Percentiles rank a stretch among this genome's conserved stretches.
phyloP scores from a whole-genome alignment of 2,329 filamentous ascomycete genomes.

The Chaetoscypha palmicola region DNA sequence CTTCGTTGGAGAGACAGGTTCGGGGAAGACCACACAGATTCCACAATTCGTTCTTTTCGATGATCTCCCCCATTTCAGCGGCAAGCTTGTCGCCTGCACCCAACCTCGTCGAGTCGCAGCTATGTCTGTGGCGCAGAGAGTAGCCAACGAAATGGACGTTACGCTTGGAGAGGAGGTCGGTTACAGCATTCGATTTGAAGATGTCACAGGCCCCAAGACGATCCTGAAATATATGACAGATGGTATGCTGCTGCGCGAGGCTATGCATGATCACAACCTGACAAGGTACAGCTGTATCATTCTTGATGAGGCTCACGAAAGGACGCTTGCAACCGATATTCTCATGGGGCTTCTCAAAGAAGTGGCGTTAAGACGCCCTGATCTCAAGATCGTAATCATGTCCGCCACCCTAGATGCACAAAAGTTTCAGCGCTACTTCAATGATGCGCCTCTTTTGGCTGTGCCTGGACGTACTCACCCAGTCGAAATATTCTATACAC shows the following conservation, averaged over 20 bases:
- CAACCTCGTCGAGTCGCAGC: constrained; percentile 96
- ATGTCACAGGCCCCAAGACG: constrained; percentile 81
- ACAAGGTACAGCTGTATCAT: constrained; percentile 95
- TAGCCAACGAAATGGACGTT: constrained; percentile 94
- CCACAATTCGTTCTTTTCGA: constrained; percentile 97
- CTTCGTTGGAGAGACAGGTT: constrained; percentile 98
- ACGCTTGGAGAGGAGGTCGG: constrained; percentile 88
- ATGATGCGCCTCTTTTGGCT: constrained; percentile 83
- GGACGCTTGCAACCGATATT: constrained; percentile 94
- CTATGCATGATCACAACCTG: constrained; percentile 91
- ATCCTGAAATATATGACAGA: constrained; percentile 99
- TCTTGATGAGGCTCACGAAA: constrained; percentile 96
- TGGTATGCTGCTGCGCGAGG: constrained; percentile 94
- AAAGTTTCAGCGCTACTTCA: constrained; percentile 97
- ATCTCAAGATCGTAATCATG: constrained; percentile 98
- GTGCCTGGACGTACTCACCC: constrained; percentile 93
- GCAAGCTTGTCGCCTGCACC: constrained; percentile 93
- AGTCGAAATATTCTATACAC: constrained; percentile 97
- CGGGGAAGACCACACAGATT: constrained; percentile 98
- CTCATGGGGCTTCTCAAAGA: constrained; percentile 95
- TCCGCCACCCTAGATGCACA: constrained; percentile 95
- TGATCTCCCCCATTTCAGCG: constrained; percentile 77
- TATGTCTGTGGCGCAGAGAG: constrained; percentile 98
- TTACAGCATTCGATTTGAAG: constrained; percentile 98
- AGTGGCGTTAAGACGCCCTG: constrained; percentile 70